These are phyloP conservation scores for Babesia gibsoni DNA, from an alignment of 169 alveolate species.

Conservation along the genomic window DNA sequence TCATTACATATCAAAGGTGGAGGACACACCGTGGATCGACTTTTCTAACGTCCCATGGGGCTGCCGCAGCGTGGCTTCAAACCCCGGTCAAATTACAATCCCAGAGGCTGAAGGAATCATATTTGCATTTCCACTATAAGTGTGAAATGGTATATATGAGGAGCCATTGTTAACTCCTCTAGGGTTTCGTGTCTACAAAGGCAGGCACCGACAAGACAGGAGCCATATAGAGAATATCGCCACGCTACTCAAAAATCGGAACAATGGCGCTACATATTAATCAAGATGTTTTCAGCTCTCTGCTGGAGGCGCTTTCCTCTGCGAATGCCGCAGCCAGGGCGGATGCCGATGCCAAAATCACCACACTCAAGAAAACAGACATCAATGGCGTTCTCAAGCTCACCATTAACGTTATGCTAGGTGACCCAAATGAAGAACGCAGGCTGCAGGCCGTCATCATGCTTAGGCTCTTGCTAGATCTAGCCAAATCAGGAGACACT, in stretches of 20 bases:
- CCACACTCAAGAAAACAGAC: constrained; percentile 61
- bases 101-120: background rate
- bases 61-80: background rate
- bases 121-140: background rate
- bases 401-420: constrained; percentile 64
- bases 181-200: constrained; percentile 8
- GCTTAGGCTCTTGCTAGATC: constrained; percentile 67
- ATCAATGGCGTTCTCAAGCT: constrained; percentile 64
- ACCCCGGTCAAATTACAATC: background rate
- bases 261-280: constrained; percentile 25
- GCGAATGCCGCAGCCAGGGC: constrained; percentile 66
- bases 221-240: background rate
- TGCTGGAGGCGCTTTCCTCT: constrained; percentile 72
- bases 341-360: constrained; percentile 72
- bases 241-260: background rate
- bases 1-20: too few relatives aligned
- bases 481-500: constrained; percentile 59
- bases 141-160: background rate
- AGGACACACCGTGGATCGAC: background rate
- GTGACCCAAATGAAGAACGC: constrained; percentile 67
- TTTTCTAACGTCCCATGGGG: constrained; percentile 13
- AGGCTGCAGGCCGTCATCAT: constrained; percentile 73
- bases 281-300: constrained; percentile 59
- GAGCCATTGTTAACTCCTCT: background rate
- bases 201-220: constrained; percentile 9